Evolutionary conservation across 345 rosid genomes (phyloP).

Genomic region (Dipteronia dyeriana): DNA sequence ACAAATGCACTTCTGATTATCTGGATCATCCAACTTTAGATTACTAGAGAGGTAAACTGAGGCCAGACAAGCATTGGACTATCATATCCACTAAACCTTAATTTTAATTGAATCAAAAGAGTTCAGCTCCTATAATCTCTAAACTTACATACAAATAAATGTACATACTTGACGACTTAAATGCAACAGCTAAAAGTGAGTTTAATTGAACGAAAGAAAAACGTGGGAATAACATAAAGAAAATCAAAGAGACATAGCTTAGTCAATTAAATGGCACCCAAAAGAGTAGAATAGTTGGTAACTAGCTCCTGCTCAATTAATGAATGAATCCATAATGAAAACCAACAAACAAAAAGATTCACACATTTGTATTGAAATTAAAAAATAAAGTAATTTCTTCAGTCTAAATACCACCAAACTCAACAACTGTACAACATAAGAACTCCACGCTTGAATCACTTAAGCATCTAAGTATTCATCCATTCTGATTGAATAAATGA

Average conservation of each 20-base stretch:
- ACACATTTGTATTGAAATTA: not conserved
- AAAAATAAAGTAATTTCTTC: not conserved
- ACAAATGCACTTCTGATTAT: constrained; percentile 5
- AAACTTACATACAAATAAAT: not conserved
- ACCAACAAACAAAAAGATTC: not conserved
- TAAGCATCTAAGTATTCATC: too few relatives aligned
- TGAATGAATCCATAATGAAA: not conserved
- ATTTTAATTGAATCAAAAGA: not conserved
- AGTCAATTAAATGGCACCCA: not conserved
- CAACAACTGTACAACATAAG: not conserved
- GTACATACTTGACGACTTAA: not conserved
- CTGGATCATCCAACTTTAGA: not conserved
- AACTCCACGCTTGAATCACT: constrained; percentile 8
- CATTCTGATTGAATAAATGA: too few relatives aligned
- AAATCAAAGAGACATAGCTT: not conserved
- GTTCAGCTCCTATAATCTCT: not conserved
- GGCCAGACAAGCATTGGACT: not conserved
- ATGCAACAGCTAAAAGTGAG: not conserved
- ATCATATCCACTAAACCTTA: constrained; percentile 7
- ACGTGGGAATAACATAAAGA: not conserved
- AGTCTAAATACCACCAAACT: not conserved
- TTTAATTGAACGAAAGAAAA: not conserved
- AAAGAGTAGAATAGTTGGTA: not conserved
- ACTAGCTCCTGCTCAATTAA: not conserved
- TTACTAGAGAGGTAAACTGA: not conserved